Conservation (phyloP, 768 basidiomycete species). For the Cyclocybe aegerita region DNA sequence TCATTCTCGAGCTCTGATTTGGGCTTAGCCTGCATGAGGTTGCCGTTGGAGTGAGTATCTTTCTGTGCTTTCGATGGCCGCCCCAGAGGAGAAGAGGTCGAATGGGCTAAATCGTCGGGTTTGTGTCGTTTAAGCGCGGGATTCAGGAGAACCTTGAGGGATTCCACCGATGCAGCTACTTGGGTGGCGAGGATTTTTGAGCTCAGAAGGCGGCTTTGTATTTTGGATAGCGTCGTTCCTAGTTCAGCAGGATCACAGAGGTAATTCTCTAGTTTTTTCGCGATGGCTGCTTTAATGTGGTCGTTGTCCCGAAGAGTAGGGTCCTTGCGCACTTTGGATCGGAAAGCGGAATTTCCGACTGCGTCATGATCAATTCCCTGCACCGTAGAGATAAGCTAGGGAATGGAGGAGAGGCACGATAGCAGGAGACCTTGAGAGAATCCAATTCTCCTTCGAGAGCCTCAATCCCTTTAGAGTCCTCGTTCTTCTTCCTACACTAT, state of each 20-base stretch:
- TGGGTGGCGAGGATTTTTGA: constrained; percentile 70
- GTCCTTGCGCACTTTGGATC: constrained; percentile 75
- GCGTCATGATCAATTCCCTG: constrained; percentile 60
- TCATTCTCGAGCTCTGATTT: not conserved
- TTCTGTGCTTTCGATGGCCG: constrained; percentile 25
- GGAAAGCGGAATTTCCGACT: constrained; percentile 65
- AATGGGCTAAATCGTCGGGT: not conserved
- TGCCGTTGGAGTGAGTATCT: constrained; percentile 6
- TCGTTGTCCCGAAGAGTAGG: constrained; percentile 50
- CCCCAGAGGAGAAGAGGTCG: constrained; percentile 3
- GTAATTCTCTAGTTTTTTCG: constrained; percentile 39
- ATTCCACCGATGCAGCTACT: constrained; percentile 49
- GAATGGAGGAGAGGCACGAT: constrained; percentile 7
- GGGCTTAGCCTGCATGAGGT: constrained; percentile 12
- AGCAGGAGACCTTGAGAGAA: constrained; percentile 56
- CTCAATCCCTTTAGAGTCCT: constrained; percentile 34
- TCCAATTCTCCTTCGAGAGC: constrained; percentile 62
- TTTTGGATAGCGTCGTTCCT: constrained; percentile 52
- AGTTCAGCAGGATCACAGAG: constrained; percentile 31
- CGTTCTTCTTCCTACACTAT: constrained; percentile 35
- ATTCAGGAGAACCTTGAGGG: constrained; percentile 43
- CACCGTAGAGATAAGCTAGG: not conserved
- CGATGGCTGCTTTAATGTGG: constrained; percentile 44
- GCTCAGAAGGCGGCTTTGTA: constrained; percentile 73
- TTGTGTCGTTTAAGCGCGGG: constrained; percentile 16